Conservation (phyloP, 129 eudicot genomes). For the Tanacetum coccineum region DNA sequence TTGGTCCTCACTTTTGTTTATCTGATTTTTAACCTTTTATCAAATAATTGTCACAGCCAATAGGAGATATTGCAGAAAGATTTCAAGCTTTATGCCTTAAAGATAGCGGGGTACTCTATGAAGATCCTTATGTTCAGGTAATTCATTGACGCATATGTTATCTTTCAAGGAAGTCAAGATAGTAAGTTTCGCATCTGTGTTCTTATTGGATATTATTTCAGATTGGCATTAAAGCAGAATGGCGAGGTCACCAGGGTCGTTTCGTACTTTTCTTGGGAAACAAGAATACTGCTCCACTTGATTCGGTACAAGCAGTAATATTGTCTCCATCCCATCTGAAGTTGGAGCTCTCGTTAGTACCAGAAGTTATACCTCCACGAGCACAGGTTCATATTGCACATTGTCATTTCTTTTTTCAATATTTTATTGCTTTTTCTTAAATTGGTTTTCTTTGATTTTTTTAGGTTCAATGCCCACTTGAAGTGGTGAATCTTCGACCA, state of each 20-base stretch:
- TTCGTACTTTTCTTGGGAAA: slow-evolving; percentile 86
- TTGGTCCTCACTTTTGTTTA: neutral
- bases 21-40: neutral
- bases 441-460: neutral
- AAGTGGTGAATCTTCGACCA: slow-evolving; percentile 77
- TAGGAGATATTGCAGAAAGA: slow-evolving; percentile 79
- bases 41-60: slow-evolving; percentile 57
- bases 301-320: slow-evolving; percentile 75
- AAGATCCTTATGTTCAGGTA: slow-evolving; percentile 95
- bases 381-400: slow-evolving; percentile 58
- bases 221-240: slow-evolving; percentile 98
- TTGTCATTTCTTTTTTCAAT: neutral
- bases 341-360: slow-evolving; percentile 78
- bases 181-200: neutral
- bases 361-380: slow-evolving; percentile 92
- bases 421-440: neutral
- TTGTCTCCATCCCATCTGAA: slow-evolving; percentile 79
- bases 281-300: slow-evolving; percentile 82
- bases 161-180: neutral
- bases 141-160: neutral
- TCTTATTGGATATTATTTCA: slow-evolving; percentile 26
- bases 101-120: slow-evolving; percentile 95
- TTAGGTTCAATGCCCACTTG: slow-evolving; percentile 98
- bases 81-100: slow-evolving; percentile 73
- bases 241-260: slow-evolving; percentile 96